These are phyloP conservation scores for Inonotus obliquus DNA, from an alignment of 1,284 basidiomycete genomes.

Conservation along the genomic window DNA sequence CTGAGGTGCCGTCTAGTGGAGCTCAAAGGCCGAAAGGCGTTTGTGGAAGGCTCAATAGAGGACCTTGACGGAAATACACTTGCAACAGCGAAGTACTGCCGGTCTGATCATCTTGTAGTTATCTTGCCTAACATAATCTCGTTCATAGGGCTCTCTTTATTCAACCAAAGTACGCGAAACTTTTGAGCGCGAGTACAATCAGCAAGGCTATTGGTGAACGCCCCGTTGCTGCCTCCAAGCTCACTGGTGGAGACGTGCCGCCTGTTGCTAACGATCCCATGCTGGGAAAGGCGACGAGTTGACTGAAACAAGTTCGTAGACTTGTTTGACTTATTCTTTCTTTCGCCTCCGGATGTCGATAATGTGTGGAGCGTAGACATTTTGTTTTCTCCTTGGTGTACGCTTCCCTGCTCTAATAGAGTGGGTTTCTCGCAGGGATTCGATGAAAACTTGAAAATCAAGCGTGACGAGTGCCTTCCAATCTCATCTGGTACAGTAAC, in stretches of 20 bases:
- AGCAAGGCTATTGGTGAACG: constrained; percentile 29
- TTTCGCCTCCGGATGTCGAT: too few species aligned
- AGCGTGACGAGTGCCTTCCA: too few species aligned
- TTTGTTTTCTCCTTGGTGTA: too few species aligned
- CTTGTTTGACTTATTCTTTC: too few species aligned
- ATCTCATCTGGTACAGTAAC: too few species aligned
- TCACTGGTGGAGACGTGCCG: constrained; percentile 6
- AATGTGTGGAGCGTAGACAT: too few species aligned
- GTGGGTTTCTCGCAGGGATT: too few species aligned
- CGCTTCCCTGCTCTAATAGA: too few species aligned
- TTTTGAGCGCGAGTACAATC: constrained; percentile 37
- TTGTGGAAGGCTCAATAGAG: constrained; percentile 70
- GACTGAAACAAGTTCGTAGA: neutral
- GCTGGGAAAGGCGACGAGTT: neutral
- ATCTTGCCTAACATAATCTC: neutral
- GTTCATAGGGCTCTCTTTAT: constrained; percentile 49
- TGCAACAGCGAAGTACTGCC: constrained; percentile 67
- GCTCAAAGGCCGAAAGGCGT: constrained; percentile 71
- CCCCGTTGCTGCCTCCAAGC: constrained; percentile 1
- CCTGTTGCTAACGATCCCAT: constrained; percentile 2
- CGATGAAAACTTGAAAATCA: too few species aligned
- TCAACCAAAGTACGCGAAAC: constrained; percentile 58
- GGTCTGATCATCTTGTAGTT: neutral
- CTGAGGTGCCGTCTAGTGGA: constrained; percentile 62
- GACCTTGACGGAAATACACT: constrained; percentile 74